A percentile compares a stretch with the other conserved stretches of the same genome.
phyloP scores from a whole-genome alignment of 345 rosid species.

The Hirschfeldia incana region DNA sequence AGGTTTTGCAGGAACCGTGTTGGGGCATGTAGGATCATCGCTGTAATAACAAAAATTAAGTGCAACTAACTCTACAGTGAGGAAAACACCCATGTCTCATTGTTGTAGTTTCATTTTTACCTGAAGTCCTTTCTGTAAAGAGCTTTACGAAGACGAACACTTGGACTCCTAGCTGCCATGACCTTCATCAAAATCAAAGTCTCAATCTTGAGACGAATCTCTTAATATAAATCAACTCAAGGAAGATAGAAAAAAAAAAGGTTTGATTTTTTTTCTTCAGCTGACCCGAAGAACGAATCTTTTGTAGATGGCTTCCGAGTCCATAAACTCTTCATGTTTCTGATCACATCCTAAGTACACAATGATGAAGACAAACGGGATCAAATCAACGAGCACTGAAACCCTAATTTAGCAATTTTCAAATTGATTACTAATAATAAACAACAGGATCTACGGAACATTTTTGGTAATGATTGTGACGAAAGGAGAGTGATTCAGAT shows the following conservation, averaged over 20 bases:
- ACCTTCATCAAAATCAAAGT: background rate
- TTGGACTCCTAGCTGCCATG: conserved; percentile 98
- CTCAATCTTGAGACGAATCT: background rate
- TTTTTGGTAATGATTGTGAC: background rate
- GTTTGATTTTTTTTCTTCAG: background rate
- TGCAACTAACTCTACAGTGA: background rate
- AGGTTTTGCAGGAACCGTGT: conserved; percentile 81
- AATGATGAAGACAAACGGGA: background rate
- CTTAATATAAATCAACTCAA: background rate
- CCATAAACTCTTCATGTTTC: conserved; percentile 88
- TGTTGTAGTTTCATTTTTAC: conserved; percentile 30
- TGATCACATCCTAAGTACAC: conserved; percentile 83
- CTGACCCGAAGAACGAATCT: conserved; percentile 87
- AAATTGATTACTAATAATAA: background rate
- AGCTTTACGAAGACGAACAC: conserved; percentile 61
- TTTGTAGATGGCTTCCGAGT: conserved; percentile 76
- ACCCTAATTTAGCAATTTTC: conserved; percentile 25
- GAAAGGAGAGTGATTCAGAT: background rate
- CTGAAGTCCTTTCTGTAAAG: conserved; percentile 51
- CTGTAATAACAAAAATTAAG: conserved; percentile 23
- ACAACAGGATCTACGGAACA: background rate
- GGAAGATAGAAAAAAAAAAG: background rate
- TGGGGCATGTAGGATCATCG: conserved; percentile 60
- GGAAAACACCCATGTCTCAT: background rate
- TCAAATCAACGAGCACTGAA: conserved; percentile 17